Evolutionary conservation across 805 yeast genomes (phyloP).

Genomic region (Sugiyamaella qingdaonensis): DNA sequence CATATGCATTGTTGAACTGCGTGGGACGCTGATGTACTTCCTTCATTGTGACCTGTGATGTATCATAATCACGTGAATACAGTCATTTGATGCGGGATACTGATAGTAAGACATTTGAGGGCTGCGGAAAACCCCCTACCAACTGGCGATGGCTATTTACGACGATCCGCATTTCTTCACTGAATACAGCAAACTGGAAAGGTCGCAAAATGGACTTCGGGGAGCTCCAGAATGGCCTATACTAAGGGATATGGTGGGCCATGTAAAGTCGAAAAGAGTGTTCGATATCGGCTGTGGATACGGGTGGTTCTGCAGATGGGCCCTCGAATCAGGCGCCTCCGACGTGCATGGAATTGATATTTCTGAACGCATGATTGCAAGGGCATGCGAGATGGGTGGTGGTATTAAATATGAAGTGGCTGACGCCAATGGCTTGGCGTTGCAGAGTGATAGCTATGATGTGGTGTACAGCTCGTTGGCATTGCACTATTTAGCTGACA

Average conservation of each 20-base stretch:
- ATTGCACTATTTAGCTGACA: not conserved
- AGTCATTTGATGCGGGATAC: no score
- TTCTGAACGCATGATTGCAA: not conserved
- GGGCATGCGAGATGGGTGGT: not conserved
- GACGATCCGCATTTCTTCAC: not conserved
- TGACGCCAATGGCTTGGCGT: not conserved
- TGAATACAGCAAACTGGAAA: not conserved
- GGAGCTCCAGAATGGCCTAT: not conserved
- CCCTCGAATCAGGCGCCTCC: not conserved
- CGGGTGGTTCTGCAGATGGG: slow-evolving; percentile 3
- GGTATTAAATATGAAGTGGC: not conserved
- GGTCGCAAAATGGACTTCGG: not conserved
- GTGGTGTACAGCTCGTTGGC: not conserved
- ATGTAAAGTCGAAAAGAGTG: not conserved
- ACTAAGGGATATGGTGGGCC: not conserved
- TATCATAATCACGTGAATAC: no score
- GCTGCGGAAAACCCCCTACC: no score
- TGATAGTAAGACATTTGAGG: no score
- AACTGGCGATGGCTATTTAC: not conserved
- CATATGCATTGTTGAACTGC: no score
- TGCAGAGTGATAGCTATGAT: not conserved
- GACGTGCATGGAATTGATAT: not conserved
- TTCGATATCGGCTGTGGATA: not conserved
- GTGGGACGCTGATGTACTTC: no score
- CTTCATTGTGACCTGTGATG: no score